Evolutionary conservation across 495 filamentous ascomycete species (phyloP).

Genomic region (Neurospora sp.): DNA sequence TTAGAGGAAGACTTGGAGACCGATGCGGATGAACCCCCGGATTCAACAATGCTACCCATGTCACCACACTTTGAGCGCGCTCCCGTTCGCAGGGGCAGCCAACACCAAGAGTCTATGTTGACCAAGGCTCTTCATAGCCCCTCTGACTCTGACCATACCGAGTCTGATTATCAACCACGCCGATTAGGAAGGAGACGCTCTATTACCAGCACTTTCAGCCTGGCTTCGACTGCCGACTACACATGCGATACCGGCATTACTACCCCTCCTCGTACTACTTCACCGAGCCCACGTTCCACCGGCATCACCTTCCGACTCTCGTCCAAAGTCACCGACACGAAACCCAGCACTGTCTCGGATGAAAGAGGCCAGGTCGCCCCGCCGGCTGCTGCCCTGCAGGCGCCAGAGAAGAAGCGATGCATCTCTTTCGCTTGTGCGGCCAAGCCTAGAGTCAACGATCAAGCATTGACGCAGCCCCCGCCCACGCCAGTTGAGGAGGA

Average conservation of each 20-base stretch:
- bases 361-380: slow-evolving; percentile 3
- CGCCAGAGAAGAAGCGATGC: slow-evolving; percentile 56
- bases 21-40: slow-evolving; percentile 26
- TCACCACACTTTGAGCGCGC: slow-evolving; percentile 32
- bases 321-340: not conserved
- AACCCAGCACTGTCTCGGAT: not conserved
- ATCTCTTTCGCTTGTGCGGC: slow-evolving; percentile 83
- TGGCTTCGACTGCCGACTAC: slow-evolving; percentile 72
- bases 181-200: slow-evolving; percentile 46
- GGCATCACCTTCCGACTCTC: slow-evolving; percentile 12
- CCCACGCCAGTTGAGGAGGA: slow-evolving; percentile 12
- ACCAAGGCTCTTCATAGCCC: slow-evolving; percentile 66
- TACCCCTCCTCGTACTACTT: slow-evolving; percentile 79
- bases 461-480: slow-evolving; percentile 16
- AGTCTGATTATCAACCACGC: slow-evolving; percentile 8
- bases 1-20: slow-evolving; percentile 29
- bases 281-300: slow-evolving; percentile 74
- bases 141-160: slow-evolving; percentile 40
- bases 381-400: slow-evolving; percentile 18
- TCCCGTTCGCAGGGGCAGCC: slow-evolving; percentile 29
- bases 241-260: slow-evolving; percentile 88
- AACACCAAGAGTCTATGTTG: slow-evolving; percentile 63
- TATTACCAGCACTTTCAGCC: slow-evolving; percentile 66
- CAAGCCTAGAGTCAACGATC: slow-evolving; percentile 27
- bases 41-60: slow-evolving; percentile 9